Base-by-base conservation (phyloP, 1,284 basidiomycete species). In the Austropuccinia psidii region DNA sequence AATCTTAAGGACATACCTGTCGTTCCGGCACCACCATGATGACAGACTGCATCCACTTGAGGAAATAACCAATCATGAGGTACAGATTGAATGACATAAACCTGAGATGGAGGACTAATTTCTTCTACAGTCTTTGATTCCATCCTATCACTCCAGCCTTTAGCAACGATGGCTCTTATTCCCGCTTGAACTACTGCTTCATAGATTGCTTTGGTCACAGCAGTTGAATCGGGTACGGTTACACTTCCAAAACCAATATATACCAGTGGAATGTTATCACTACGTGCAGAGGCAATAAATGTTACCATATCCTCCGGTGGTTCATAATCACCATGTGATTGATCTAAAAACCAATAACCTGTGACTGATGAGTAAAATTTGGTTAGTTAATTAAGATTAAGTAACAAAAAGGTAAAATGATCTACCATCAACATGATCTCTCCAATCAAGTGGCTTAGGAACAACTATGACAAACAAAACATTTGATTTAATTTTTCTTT, bases 311-410 rank as follows among this genome's bases (percentile, higher is more conserved):
- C 89, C 5, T 85, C 80, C 0, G 94, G 92, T 11, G 95, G 90
- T 6, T 85, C 83, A 93, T 93, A 98, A 81, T 91, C 90, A 4
- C 76, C 60, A 82, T 88, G 88, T 1, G 93, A 90, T 76, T 93
- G 90, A 75, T 94, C 87, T 58, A 96, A 84, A 85, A 93, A 93
- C 93, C 93, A 97, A 81, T 95, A 96, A 6, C 93, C 91, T 90
- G 73, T 57, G 17, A 60, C 57, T 27, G 49, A 31, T 35, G 49
- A 52, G 35, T 6, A 47, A 35, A 49, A 65, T n/a, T n/a, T n/a
- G n/a, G n/a, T n/a, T n/a, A n/a, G n/a, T n/a, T n/a, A n/a, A n/a
- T n/a, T n/a, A n/a, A n/a, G n/a, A 13, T 49, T 49, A 5, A 17
- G 11, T 13, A 17, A 29, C 21, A 39, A 35, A 76, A 73, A n/a